A percentile compares a stretch with the other conserved stretches of the same genome.
Conservation (phyloP, 1,139 yeast species). For the Hyphopichia khmerensis region DNA sequence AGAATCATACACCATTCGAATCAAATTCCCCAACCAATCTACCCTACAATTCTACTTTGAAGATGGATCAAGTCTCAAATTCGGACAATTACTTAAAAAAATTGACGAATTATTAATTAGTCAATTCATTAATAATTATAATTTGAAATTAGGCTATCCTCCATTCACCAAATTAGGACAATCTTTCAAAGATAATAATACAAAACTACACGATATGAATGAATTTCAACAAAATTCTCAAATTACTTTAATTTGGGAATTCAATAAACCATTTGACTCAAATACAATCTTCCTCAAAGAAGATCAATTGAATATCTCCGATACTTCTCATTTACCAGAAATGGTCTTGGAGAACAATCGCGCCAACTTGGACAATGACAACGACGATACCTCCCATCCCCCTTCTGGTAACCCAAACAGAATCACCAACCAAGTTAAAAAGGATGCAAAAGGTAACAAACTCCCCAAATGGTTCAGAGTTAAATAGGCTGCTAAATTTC, state of each 20-base stretch:
- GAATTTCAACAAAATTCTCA: slow-evolving; percentile 30
- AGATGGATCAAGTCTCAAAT: slow-evolving; percentile 35
- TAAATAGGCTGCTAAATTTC: too few species aligned
- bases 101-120: slow-evolving; percentile 40
- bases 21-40: slow-evolving; percentile 55
- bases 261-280: slow-evolving; percentile 4
- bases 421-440: neutral
- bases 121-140: slow-evolving; percentile 30
- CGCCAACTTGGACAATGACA: slow-evolving; percentile 22
- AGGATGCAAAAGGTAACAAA: slow-evolving; percentile 8
- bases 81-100: slow-evolving; percentile 41
- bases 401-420: neutral
- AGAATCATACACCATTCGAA: slow-evolving; percentile 35
- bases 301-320: slow-evolving; percentile 8
- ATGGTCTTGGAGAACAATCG: slow-evolving; percentile 35
- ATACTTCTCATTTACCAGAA: slow-evolving; percentile 39
- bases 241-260: slow-evolving; percentile 39
- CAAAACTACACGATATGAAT: slow-evolving; percentile 30
- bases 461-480: slow-evolving; percentile 21
- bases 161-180: slow-evolving; percentile 41
- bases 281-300: slow-evolving; percentile 16
- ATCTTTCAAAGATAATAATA: slow-evolving; percentile 30
- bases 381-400: slow-evolving; percentile 4
- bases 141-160: slow-evolving; percentile 38
- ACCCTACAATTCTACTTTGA: slow-evolving; percentile 48